phyloP scores from a whole-genome alignment of 1,284 basidiomycete genomes.

The Laetiporus sulphureus region DNA sequence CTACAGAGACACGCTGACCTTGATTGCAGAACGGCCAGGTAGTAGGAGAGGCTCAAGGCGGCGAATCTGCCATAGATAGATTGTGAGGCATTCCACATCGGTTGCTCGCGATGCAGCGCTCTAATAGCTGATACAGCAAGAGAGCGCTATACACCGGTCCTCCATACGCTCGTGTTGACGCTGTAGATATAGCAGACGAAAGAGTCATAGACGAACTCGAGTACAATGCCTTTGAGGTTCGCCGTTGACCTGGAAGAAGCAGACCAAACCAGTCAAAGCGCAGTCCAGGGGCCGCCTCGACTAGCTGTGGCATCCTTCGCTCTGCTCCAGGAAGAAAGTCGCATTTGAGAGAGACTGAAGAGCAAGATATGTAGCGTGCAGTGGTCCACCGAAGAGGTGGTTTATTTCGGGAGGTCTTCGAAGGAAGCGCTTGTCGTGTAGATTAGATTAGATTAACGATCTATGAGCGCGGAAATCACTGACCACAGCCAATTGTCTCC shows the following conservation, averaged over 20 bases:
- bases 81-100: too few species aligned
- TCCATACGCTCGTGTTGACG: conserved; percentile 15
- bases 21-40: conserved; percentile 20
- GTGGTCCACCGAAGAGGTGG: too few species aligned
- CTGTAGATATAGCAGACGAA: conserved; percentile 19
- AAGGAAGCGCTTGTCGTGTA: too few species aligned
- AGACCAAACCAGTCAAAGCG: background rate
- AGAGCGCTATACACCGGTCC: conserved; percentile 18
- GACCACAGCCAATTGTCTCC: too few species aligned
- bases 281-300: background rate
- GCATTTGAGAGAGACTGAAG: too few species aligned
- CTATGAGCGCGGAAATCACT: too few species aligned
- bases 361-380: too few species aligned
- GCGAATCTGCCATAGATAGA: conserved; percentile 14
- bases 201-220: conserved; percentile 14
- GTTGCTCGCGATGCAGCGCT: too few species aligned
- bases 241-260: background rate
- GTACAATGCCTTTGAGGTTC: conserved; percentile 17
- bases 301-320: too few species aligned
- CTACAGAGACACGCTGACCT: background rate
- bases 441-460: too few species aligned
- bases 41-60: conserved; percentile 22
- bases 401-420: too few species aligned
- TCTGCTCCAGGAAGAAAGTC: too few species aligned
- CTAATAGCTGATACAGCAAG: conserved; percentile 15